Evolutionary conservation across 345 rosid genomes (phyloP).

Genomic region (Syzygium jambos): DNA sequence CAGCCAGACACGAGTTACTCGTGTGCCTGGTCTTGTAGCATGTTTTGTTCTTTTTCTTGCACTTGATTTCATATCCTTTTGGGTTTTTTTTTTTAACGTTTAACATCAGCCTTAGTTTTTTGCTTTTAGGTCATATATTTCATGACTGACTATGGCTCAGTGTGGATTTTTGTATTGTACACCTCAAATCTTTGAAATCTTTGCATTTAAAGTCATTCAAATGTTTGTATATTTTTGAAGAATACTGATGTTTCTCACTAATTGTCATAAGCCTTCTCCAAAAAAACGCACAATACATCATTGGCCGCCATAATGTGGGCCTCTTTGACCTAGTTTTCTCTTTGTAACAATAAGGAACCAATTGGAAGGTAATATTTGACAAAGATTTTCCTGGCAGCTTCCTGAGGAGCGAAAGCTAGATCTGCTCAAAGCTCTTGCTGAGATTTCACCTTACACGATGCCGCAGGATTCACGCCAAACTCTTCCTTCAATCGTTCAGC

Average conservation of each 20-base stretch:
- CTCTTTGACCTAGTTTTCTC: background rate
- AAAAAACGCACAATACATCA: background rate
- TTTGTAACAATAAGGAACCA: background rate
- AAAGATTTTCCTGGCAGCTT: conserved; percentile 36
- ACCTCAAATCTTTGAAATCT: background rate
- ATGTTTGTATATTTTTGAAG: background rate
- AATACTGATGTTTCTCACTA: background rate
- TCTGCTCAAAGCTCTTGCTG: conserved; percentile 92
- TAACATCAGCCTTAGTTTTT: background rate
- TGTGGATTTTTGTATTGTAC: background rate
- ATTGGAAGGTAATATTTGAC: background rate
- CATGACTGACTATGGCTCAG: background rate
- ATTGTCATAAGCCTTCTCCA: background rate
- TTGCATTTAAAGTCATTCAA: background rate
- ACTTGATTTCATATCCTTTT: background rate
- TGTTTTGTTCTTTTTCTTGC: background rate
- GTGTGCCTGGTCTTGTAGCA: background rate
- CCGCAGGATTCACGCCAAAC: conserved; percentile 94
- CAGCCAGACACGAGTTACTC: background rate
- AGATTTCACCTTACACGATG: conserved; percentile 75
- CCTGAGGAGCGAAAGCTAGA: conserved; percentile 96
- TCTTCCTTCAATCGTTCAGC: conserved; percentile 83
- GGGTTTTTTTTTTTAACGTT: background rate
- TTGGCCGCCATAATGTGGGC: background rate
- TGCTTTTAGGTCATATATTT: background rate